Base-by-base conservation (phyloP, 83 land plant genomes). In the Diphasiastrum complanatum region DNA sequence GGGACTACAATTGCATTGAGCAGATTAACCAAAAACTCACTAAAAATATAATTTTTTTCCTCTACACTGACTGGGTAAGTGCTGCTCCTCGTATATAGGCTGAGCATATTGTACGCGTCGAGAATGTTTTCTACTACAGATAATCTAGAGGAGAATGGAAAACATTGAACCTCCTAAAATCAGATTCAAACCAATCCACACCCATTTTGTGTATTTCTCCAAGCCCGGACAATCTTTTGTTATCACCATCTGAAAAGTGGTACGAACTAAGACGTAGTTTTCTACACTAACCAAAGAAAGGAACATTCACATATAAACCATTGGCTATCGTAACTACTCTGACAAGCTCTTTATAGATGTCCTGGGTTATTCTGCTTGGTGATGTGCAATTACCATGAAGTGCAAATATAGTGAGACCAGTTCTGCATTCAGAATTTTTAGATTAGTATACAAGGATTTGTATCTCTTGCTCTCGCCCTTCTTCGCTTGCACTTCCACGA, bases 61-160 rank as follows among this genome's bases (percentile, higher is more conserved):
- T n/a, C n/a, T n/a, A n/a, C n/a, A n/a, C n/a, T n/a, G n/a, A n/a
- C n/a, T n/a, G n/a, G n/a, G n/a, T n/a, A n/a, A n/a, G n/a, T n/a
- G n/a, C n/a, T n/a, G n/a, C n/a, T n/a, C 43, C 43, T 8, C 43
- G 43, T 38, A 38, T 8, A 38, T 38, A 38, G 43, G 43, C 14
- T 38, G 43, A 38, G 43, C 14, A 38, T 38, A 38, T 38, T 38
- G 43, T 14, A 14, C 12, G 14, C 14, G 43, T n/a, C n/a, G n/a
- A n/a, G n/a, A n/a, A n/a, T n/a, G 35, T 33, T 25, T 86, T 54
- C 91, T 61, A 1, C 77, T 81, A 68, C 78, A 84, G 28, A 89
- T 48, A 1, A 89, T 86, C 91, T 87, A 89, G 33, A 89, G 80
- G 19, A 85, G 56, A 24, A 89, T 57, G 16, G 96, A 85, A 24